phyloP scores from a whole-genome alignment of 2,329 filamentous ascomycete genomes.

The Talaromyces sp. region DNA sequence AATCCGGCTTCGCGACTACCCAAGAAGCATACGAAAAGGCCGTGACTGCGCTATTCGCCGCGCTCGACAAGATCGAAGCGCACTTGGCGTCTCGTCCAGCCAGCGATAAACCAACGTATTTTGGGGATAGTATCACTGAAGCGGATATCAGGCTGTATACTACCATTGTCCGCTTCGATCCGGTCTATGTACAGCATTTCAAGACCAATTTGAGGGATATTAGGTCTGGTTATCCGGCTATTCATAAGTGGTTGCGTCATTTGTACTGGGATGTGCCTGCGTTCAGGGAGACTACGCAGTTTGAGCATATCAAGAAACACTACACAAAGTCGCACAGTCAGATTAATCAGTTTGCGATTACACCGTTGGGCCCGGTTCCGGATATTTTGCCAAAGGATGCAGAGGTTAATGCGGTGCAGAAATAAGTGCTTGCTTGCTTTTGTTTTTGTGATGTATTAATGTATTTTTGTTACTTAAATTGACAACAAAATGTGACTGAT shows the following conservation, averaged over 20 bases:
- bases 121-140: conserved; percentile 72
- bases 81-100: conserved; percentile 51
- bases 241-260: conserved; percentile 76
- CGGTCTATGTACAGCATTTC: conserved; percentile 77
- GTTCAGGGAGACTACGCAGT: conserved; percentile 79
- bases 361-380: conserved; percentile 77
- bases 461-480: not conserved
- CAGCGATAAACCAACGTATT: conserved; percentile 59
- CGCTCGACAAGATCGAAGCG: conserved; percentile 69
- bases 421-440: not conserved
- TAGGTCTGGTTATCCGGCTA: conserved; percentile 70
- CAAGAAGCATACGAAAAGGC: conserved; percentile 77
- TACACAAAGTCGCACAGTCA: conserved; percentile 63
- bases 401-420: conserved; percentile 54
- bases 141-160: conserved; percentile 73
- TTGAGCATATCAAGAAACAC: conserved; percentile 88
- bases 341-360: conserved; percentile 66
- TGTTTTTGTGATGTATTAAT: not conserved
- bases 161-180: conserved; percentile 67
- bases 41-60: conserved; percentile 65
- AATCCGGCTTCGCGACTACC: conserved; percentile 74
- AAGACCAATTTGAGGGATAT: conserved; percentile 83
- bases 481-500: not conserved
- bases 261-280: conserved; percentile 79
- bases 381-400: conserved; percentile 73